Conservation (phyloP, 345 rosid species). For the Hibiscus trionum region DNA sequence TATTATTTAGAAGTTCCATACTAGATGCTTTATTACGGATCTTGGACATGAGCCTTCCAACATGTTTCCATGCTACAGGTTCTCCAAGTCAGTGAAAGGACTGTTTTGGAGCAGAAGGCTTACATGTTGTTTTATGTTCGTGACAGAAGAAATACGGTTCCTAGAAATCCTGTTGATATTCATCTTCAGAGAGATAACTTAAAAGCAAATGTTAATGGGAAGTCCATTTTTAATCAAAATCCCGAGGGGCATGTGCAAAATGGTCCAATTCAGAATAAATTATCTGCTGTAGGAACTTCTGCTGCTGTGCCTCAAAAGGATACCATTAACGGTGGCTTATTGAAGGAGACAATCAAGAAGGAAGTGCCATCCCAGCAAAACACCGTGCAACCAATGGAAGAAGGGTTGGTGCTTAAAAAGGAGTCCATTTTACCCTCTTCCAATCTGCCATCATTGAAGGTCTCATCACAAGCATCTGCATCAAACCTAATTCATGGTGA, state of each 20-base stretch:
- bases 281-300: slow-evolving; percentile 17
- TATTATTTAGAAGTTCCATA: not conserved
- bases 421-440: slow-evolving; percentile 13
- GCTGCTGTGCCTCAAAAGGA: slow-evolving; percentile 21
- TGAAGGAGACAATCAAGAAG: slow-evolving; percentile 24
- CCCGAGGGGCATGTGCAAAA: slow-evolving; percentile 21
- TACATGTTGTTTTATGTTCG: slow-evolving; percentile 98
- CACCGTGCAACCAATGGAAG: slow-evolving; percentile 5
- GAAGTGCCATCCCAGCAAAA: slow-evolving; percentile 23
- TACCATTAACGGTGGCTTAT: slow-evolving; percentile 6
- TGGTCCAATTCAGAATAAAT: slow-evolving; percentile 25
- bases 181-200: slow-evolving; percentile 34
- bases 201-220: slow-evolving; percentile 30
- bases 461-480: slow-evolving; percentile 13
- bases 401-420: slow-evolving; percentile 21
- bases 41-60: not conserved
- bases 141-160: slow-evolving; percentile 47
- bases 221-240: slow-evolving; percentile 28
- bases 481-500: slow-evolving; percentile 12
- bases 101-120: slow-evolving; percentile 83
- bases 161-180: slow-evolving; percentile 34
- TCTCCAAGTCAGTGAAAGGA: slow-evolving; percentile 63
- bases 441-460: slow-evolving; percentile 7
- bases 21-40: not conserved
- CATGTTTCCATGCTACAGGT: slow-evolving; percentile 44